These are phyloP conservation scores for Garcia nutans DNA, from an alignment of 345 rosid genomes.

Conservation along the genomic window DNA sequence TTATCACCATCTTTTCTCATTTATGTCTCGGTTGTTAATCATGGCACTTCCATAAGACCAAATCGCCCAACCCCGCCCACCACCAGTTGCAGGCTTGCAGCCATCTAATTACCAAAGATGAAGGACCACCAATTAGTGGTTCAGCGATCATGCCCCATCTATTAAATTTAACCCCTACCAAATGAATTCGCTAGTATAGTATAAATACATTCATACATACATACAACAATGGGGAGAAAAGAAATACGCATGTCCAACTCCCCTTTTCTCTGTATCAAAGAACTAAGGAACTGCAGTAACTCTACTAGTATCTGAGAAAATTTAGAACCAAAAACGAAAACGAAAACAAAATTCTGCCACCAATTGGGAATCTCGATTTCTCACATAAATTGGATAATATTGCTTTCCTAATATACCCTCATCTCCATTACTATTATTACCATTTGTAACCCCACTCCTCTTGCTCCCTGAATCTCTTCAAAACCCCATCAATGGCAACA, in stretches of 20 bases:
- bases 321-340: background rate
- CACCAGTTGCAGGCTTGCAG: background rate
- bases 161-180: background rate
- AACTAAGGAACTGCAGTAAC: background rate
- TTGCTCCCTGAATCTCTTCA: constrained; percentile 77
- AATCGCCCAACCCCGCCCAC: too few species aligned
- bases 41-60: background rate
- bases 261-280: background rate
- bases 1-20: background rate
- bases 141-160: constrained; percentile 4
- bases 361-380: background rate
- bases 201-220: background rate
- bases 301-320: background rate
- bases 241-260: background rate
- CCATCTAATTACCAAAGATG: background rate
- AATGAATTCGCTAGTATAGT: background rate
- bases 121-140: background rate
- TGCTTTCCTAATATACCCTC: background rate
- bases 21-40: background rate
- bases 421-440: constrained; percentile 19
- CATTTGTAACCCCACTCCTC: constrained; percentile 62
- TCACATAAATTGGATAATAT: background rate
- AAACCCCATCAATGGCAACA: constrained; percentile 80
- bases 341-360: background rate
- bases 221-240: background rate